These are phyloP conservation scores for Fomitiporia mediterranea DNA, from an alignment of 1,284 basidiomycete genomes.

Conservation along the genomic window DNA sequence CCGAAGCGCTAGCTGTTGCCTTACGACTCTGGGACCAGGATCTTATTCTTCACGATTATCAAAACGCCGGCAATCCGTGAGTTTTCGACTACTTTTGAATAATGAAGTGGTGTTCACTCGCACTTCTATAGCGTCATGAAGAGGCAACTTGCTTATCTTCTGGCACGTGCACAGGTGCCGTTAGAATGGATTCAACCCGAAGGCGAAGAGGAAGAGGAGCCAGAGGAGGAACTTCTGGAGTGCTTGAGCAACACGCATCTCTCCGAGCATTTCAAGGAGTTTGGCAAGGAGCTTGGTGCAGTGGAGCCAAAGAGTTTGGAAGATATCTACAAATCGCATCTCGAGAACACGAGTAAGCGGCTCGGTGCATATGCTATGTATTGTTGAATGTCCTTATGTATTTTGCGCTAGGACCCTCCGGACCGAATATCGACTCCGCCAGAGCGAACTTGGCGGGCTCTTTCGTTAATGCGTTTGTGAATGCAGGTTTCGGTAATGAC, in stretches of 20 bases:
- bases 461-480: constrained; percentile 99
- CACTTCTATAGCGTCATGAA: constrained; percentile 70
- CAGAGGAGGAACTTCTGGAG: constrained; percentile 80
- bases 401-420: constrained; percentile 48
- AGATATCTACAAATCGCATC: constrained; percentile 96
- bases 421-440: constrained; percentile 86
- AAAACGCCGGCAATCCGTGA: constrained; percentile 80
- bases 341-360: constrained; percentile 78
- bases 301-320: constrained; percentile 88
- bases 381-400: constrained; percentile 5
- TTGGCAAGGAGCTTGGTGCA: constrained; percentile 94
- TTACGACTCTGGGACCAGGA: constrained; percentile 83
- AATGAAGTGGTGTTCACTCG: neutral
- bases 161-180: constrained; percentile 90
- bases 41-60: constrained; percentile 82
- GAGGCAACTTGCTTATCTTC: constrained; percentile 90
- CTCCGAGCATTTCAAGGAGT: constrained; percentile 83
- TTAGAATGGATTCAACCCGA: constrained; percentile 81
- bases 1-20: constrained; percentile 87
- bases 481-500: constrained; percentile 98
- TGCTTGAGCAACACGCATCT: constrained; percentile 83
- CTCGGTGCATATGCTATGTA: neutral
- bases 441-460: constrained; percentile 93
- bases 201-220: constrained; percentile 56
- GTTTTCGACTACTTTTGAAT: constrained; percentile 26